Conservation (phyloP, 495 filamentous ascomycete species). For the Xylaria intraflava region DNA sequence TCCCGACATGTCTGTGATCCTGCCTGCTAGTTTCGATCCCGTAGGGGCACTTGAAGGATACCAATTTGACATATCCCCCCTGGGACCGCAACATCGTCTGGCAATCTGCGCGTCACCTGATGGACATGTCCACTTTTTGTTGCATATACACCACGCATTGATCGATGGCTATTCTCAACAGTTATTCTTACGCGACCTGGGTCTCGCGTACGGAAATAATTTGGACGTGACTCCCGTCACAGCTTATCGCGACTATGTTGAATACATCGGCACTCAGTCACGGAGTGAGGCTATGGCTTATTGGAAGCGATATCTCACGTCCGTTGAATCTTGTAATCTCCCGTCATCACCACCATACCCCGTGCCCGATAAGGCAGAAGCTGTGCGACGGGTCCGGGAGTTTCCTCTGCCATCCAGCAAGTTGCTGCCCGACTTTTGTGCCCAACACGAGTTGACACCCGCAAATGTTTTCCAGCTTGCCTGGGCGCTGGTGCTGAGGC, state of each 20-base stretch:
- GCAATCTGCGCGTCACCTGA: slow-evolving; percentile 14
- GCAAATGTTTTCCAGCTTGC: slow-evolving; percentile 34
- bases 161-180: slow-evolving; percentile 28
- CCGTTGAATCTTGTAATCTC: slow-evolving; percentile 47
- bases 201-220: slow-evolving; percentile 38
- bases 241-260: slow-evolving; percentile 50
- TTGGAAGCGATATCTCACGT: slow-evolving; percentile 47
- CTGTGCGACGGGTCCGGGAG: background rate
- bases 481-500: slow-evolving; percentile 34
- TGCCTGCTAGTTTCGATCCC: slow-evolving; percentile 6
- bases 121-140: slow-evolving; percentile 14
- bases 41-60: background rate
- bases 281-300: slow-evolving; percentile 40
- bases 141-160: slow-evolving; percentile 24
- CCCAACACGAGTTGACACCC: slow-evolving; percentile 16
- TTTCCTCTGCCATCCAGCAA: slow-evolving; percentile 1
- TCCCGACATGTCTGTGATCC: slow-evolving; percentile 2
- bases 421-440: slow-evolving; percentile 17
- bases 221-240: slow-evolving; percentile 3
- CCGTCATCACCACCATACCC: slow-evolving; percentile 21
- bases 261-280: slow-evolving; percentile 35
- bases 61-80: slow-evolving; percentile 4
- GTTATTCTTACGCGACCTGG: slow-evolving; percentile 22
- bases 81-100: slow-evolving; percentile 16
- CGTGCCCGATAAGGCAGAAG: background rate